Percentiles rank a stretch among this genome's conserved stretches.
These are phyloP conservation scores for Coffea eugenioides DNA, from an alignment of 257 asterid species.

Conservation along the genomic window DNA sequence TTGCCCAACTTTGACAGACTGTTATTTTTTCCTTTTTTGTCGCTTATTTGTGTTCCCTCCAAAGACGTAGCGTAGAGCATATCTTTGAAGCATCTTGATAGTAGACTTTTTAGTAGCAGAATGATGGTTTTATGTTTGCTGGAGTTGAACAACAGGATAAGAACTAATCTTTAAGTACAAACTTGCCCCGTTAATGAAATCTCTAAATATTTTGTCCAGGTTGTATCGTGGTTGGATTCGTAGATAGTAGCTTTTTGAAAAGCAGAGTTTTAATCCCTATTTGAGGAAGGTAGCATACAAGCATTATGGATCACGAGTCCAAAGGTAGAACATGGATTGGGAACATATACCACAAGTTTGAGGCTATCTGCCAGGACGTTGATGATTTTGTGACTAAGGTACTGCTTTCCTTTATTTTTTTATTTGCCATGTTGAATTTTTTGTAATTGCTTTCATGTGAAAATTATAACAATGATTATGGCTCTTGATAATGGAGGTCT, in stretches of 20 bases:
- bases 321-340: conserved; percentile 59
- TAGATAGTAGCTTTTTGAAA: not conserved
- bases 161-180: not conserved
- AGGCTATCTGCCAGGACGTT: conserved; percentile 61
- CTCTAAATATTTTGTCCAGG: not conserved
- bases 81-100: not conserved
- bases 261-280: conserved; percentile 10
- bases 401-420: conserved; percentile 11
- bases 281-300: conserved; percentile 2
- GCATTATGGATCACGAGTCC: conserved; percentile 37
- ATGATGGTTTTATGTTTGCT: not conserved
- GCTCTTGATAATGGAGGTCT: conserved; percentile 1
- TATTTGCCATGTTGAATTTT: not conserved
- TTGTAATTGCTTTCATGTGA: not conserved
- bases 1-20: not conserved
- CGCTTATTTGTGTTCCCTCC: not conserved
- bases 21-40: not conserved
- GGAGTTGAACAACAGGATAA: not conserved
- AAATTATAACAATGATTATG: not conserved
- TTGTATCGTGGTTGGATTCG: not conserved
- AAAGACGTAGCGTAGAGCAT: not conserved
- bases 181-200: not conserved
- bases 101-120: not conserved
- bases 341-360: conserved; percentile 60
- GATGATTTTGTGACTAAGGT: conserved; percentile 72